Base-by-base conservation (phyloP, 2,329 filamentous ascomycete genomes). In the Reticulascus tulasneorum region DNA sequence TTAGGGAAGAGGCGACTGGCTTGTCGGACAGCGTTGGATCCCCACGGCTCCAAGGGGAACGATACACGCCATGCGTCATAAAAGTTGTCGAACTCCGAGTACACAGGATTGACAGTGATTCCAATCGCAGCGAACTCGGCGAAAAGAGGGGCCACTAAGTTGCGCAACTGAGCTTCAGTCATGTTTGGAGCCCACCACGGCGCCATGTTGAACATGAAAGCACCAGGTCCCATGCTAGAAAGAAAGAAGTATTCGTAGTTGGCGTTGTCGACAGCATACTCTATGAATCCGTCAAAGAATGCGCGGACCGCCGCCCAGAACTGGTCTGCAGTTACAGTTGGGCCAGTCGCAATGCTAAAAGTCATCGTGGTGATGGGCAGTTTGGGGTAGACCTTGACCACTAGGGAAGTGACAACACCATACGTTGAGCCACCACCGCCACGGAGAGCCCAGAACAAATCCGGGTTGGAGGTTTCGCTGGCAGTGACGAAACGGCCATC, bases 381-480 rank as follows among this genome's bases (percentile, higher is more conserved):
- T 38, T 71, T 65, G 1, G 60, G 55, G 49, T 77, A 62, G 2
- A 68, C 64, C 46, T 71, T 73, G 25, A 70, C 60, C 0, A 73
- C 79, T 50, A 79, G 61, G 2, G 71, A 75, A 7, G 67, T 54
- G 2, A 82, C 74, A 3, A 81, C 62, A 4, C 64, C 78, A 44
- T 69, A 45, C 3, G 62, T 65, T 42, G 55, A 59, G 13, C 59
- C 59, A 17, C 67, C 68, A 6, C 63, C 45, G 11, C 79, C 77
- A 40, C 73, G 59, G 40, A 82, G 62, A 1, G 80, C 80, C 79
- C 79, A 85, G 54, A 80, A 84, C 1, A 84, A 56, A 35, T 84
- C 78, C 0, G 58, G 39, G 40, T 82, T 66, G 22, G 72, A 59
- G 11, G 69, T 65, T 25, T 72, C 71, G 30, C 73, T 79, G 2